A percentile compares a stretch with the other conserved stretches of the same genome.
phyloP scores from a whole-genome alignment of 1,284 basidiomycete species.

The Stereum hirsutum region DNA sequence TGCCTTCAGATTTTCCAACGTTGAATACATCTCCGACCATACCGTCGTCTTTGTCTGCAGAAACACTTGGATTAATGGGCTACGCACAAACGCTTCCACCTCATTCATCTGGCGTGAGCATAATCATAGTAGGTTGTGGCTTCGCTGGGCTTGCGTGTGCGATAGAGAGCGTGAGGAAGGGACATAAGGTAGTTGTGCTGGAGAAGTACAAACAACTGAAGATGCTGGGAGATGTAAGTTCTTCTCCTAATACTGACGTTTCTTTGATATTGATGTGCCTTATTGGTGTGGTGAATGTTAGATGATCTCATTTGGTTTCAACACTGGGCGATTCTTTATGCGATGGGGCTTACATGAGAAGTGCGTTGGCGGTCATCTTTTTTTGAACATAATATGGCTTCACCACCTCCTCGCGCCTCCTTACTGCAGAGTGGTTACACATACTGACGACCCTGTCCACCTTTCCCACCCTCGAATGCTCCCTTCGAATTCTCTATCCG shows the following conservation, averaged over 20 bases:
- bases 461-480: no score
- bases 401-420: background rate
- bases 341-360: conserved; percentile 11
- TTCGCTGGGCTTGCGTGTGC: conserved; percentile 22
- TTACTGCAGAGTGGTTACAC: background rate
- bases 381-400: no score
- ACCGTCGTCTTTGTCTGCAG: no score
- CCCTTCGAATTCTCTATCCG: background rate
- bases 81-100: conserved; percentile 3
- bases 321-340: conserved; percentile 7
- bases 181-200: conserved; percentile 19
- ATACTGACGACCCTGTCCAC: background rate
- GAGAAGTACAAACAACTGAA: conserved; percentile 12
- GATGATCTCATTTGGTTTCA: conserved; percentile 8
- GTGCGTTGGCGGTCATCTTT: background rate
- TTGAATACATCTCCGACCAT: no score
- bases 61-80: no score
- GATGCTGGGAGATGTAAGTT: conserved; percentile 7
- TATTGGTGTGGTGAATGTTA: background rate
- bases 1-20: no score
- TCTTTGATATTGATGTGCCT: background rate
- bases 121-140: conserved; percentile 19
- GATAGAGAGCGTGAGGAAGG: conserved; percentile 20
- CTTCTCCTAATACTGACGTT: no score
- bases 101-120: conserved; percentile 8